Evolutionary conservation across 768 basidiomycete species (phyloP).

Genomic region (Tubosaeta sp.): DNA sequence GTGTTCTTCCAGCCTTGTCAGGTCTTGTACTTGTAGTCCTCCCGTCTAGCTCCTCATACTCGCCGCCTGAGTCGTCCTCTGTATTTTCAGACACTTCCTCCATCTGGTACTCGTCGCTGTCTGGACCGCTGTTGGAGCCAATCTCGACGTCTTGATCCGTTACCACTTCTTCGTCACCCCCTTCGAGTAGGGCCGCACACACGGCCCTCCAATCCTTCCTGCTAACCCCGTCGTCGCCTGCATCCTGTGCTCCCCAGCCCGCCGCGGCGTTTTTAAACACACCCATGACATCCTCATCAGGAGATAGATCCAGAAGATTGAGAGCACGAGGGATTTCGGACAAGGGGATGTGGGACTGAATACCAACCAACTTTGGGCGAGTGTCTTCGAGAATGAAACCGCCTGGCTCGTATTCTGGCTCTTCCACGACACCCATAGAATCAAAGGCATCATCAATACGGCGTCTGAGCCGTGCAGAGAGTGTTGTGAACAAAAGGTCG

Average conservation of each 20-base stretch:
- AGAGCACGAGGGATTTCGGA: conserved; percentile 59
- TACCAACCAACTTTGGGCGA: conserved; percentile 4
- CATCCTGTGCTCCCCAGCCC: conserved; percentile 53
- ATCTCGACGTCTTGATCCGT: conserved; percentile 18
- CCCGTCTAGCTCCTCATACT: conserved; percentile 21
- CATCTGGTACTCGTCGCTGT: conserved; percentile 26
- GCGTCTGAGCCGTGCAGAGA: conserved; percentile 39
- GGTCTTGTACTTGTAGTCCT: background rate
- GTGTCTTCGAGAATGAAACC: conserved; percentile 30
- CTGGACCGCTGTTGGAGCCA: conserved; percentile 25
- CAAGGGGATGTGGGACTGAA: conserved; percentile 42
- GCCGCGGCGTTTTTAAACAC: conserved; percentile 74
- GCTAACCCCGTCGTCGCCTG: conserved; percentile 41
- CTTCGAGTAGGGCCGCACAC: conserved; percentile 68
- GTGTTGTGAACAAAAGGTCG: conserved; percentile 33
- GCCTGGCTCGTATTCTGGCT: conserved; percentile 22
- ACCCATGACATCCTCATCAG: conserved; percentile 68
- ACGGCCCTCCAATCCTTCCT: conserved; percentile 77
- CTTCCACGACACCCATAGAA: conserved; percentile 30
- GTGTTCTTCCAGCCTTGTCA: conserved; percentile 7
- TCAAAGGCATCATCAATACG: conserved; percentile 55
- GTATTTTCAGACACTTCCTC: conserved; percentile 23
- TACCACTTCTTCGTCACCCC: conserved; percentile 17
- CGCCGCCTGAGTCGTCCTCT: conserved; percentile 28
- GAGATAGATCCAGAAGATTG: conserved; percentile 55